A percentile compares a stretch with the other conserved stretches of the same genome.
phyloP scores from a whole-genome alignment of 139 green algal species.

The Tetradesmus obliquus region DNA sequence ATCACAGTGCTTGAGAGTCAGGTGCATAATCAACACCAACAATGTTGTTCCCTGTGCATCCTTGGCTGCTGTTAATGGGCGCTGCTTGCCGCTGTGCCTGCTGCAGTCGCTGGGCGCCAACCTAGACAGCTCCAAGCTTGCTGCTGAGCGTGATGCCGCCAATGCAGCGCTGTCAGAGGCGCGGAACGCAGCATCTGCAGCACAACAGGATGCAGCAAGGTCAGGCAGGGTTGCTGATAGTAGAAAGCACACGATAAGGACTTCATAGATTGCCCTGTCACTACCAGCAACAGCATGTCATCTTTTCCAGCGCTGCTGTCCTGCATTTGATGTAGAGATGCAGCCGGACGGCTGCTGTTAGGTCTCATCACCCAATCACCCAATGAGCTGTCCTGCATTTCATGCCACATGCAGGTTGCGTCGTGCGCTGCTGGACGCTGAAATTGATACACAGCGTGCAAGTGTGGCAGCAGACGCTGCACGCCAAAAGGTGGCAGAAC shows the following conservation, averaged over 20 bases:
- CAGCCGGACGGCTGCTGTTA: too few species aligned
- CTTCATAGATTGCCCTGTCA: background rate
- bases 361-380: too few species aligned
- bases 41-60: background rate
- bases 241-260: background rate
- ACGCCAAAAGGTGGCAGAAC: background rate
- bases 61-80: background rate
- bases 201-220: slow-evolving; percentile 39
- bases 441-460: slow-evolving; percentile 35
- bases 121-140: background rate
- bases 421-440: slow-evolving; percentile 37
- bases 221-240: background rate
- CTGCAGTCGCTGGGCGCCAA: slow-evolving; percentile 21
- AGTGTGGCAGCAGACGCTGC: slow-evolving; percentile 31
- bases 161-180: background rate
- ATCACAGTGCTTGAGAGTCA: background rate
- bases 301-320: too few species aligned
- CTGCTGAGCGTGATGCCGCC: slow-evolving; percentile 26
- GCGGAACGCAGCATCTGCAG: background rate
- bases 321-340: too few species aligned
- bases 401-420: background rate
- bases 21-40: too few species aligned
- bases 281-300: too few species aligned
- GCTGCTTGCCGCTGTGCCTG: background rate
- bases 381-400: background rate